These are phyloP conservation scores for Nakaseomyces bracarensis DNA, from an alignment of 1,139 yeast genomes.

Conservation along the genomic window DNA sequence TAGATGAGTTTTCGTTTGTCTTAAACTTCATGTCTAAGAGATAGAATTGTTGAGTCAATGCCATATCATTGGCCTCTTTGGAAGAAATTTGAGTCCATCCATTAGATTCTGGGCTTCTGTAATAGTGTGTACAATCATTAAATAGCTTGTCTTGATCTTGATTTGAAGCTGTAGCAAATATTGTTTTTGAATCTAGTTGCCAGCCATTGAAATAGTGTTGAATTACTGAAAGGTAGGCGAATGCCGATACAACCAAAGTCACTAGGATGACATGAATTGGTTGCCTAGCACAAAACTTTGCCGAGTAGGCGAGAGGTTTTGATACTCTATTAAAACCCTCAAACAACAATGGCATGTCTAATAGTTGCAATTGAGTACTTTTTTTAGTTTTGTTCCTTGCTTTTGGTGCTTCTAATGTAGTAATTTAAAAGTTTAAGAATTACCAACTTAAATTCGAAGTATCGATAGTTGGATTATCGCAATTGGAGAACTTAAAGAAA, in stretches of 20 bases:
- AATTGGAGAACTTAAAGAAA: too few species aligned
- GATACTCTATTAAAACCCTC: slow-evolving; percentile 25
- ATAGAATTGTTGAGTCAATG: slow-evolving; percentile 23
- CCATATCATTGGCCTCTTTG: slow-evolving; percentile 17
- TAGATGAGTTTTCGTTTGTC: slow-evolving; percentile 12
- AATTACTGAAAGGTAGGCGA: slow-evolving; percentile 73
- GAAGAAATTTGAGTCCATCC: slow-evolving; percentile 19
- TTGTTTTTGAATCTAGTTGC: slow-evolving; percentile 22
- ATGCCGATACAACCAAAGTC: slow-evolving; percentile 67
- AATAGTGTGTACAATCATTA: slow-evolving; percentile 27
- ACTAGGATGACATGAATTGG: slow-evolving; percentile 85
- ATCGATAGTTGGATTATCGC: neutral
- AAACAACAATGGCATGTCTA: slow-evolving; percentile 25
- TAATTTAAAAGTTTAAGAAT: too few species aligned
- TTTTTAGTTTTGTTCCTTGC: neutral
- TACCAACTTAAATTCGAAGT: too few species aligned
- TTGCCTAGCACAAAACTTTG: slow-evolving; percentile 63
- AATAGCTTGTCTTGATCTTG: slow-evolving; percentile 18
- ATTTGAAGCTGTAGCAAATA: slow-evolving; percentile 15
- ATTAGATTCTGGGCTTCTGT: slow-evolving; percentile 16
- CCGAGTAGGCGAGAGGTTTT: slow-evolving; percentile 39
- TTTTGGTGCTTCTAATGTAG: too few species aligned
- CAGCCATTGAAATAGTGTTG: slow-evolving; percentile 54
- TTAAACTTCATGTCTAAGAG: slow-evolving; percentile 25
- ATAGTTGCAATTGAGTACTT: neutral